Percentiles rank a stretch among this genome's conserved stretches.
Evolutionary conservation across 164 flowering plant species (phyloP).

Genomic region (Macadamia tetraphylla): DNA sequence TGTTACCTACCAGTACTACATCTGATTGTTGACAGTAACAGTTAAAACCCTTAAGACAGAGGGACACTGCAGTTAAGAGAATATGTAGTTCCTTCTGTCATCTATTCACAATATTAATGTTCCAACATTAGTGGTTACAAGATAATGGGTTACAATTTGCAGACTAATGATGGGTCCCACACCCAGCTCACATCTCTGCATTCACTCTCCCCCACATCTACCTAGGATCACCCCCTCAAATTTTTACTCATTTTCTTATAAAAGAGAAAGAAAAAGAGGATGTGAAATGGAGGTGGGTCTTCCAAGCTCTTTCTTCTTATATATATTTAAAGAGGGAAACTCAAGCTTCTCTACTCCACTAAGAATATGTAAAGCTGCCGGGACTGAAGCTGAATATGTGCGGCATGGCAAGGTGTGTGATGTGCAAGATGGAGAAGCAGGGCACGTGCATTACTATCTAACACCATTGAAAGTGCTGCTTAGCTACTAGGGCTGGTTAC

Average conservation of each 20-base stretch:
- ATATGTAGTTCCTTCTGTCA: too few relatives aligned
- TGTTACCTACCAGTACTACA: too few relatives aligned
- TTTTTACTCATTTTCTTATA: not conserved
- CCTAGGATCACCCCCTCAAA: not conserved
- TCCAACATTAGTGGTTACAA: not conserved
- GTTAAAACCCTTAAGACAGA: too few relatives aligned
- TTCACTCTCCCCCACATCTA: too few relatives aligned
- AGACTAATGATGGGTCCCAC: not conserved
- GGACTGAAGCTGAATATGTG: not conserved
- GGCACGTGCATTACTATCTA: conserved; percentile 87
- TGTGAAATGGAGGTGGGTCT: not conserved
- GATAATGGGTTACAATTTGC: not conserved
- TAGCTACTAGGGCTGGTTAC: not conserved
- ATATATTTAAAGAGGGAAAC: not conserved
- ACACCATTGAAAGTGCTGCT: not conserved
- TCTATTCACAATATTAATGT: too few relatives aligned
- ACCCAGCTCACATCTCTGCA: not conserved
- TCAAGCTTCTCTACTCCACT: not conserved
- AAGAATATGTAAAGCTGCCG: not conserved
- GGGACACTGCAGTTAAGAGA: too few relatives aligned
- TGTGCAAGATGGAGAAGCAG: conserved; percentile 90
- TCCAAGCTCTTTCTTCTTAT: not conserved
- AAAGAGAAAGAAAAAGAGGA: not conserved
- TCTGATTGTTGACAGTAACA: too few relatives aligned
- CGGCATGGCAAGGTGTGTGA: conserved; percentile 7